Base-by-base conservation (phyloP, 768 basidiomycete genomes). In the Arthromyces matolae region DNA sequence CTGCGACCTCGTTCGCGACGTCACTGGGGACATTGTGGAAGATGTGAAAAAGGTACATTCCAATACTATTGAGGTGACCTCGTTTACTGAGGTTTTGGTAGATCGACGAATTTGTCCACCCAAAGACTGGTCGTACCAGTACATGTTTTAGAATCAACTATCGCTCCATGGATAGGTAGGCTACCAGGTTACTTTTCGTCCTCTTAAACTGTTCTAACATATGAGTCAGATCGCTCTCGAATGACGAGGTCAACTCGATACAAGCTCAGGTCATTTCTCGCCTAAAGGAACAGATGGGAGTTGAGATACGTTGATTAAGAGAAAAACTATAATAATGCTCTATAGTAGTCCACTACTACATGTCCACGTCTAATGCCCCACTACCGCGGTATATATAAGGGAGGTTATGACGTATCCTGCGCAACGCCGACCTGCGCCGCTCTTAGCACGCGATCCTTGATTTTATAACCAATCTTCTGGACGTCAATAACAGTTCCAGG, bases 351-450 rank as follows among this genome's bases (percentile, higher is more conserved):
- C 46, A 51, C 42, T 47, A 53, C 33, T n/a, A 40, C 40, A 51
- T 56, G 45, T 49, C 36, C 48, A 45, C 51, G 55, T 52, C 59
- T 57, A 57, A 55, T 53, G 45, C 45, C n/a, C n/a, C 41, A 53
- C 14, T 22, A 47, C 40, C 33, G 27, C 24, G 38, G n/a, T n/a
- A 43, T 49, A 52, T 38, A 28, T 45, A 37, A 48, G 38, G 45
- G 54, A 52, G 52, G 57, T 60, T 63, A 69, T 69, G 72, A 71
- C 45, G 66, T 64, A 50, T 88, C 85, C 68, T 92, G 88, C 14
- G 84, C 93, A 22, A 97, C 94, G 47, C 95, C 96, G 48, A 98
- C 96, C 72, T 97, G 93, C 18, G 96, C 93, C 3, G 96, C 92
- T 47, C 96, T 80, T 64, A 99, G 68, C 47, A 94, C 81, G 52